Conservation (phyloP, 768 basidiomycete genomes). For the Rhizopogon sp. region DNA sequence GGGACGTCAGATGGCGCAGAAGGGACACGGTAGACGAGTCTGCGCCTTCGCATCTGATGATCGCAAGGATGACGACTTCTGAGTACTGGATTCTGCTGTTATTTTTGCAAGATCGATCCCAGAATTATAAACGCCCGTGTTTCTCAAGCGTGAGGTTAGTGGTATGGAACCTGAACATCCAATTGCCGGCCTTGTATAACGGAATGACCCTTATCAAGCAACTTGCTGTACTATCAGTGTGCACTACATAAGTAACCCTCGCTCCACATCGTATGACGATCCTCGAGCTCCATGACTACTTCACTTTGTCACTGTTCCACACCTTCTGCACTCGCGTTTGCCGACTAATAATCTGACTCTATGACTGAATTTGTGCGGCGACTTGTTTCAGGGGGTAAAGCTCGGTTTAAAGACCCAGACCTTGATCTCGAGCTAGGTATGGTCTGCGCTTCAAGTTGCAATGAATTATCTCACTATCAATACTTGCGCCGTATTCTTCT, state of each 20-base stretch:
- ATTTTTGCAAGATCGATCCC: too few relatives aligned
- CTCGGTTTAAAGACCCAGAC: constrained; percentile 64
- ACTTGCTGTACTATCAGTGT: too few relatives aligned
- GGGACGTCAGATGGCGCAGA: too few relatives aligned
- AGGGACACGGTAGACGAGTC: constrained; percentile 1
- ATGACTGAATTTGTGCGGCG: constrained; percentile 69
- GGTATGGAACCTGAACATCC: too few relatives aligned
- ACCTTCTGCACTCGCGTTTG: neutral
- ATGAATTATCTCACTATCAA: constrained; percentile 8
- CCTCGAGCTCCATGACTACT: neutral
- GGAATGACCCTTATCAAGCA: too few relatives aligned
- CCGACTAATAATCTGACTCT: neutral
- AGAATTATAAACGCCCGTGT: too few relatives aligned
- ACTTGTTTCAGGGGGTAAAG: constrained; percentile 78
- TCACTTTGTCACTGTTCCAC: neutral
- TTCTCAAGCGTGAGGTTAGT: too few relatives aligned
- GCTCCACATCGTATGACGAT: neutral
- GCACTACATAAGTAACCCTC: too few relatives aligned
- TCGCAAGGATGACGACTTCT: too few relatives aligned
- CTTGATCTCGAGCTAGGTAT: constrained; percentile 70
- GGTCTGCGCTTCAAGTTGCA: constrained; percentile 6
- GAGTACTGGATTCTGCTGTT: too few relatives aligned
- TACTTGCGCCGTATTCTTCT: constrained; percentile 6
- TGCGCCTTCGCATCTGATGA: neutral
- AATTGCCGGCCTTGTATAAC: too few relatives aligned